Percentiles rank a stretch among this genome's conserved stretches.
Conservation (phyloP, 768 basidiomycete genomes). For the Leccinum arenicola region DNA sequence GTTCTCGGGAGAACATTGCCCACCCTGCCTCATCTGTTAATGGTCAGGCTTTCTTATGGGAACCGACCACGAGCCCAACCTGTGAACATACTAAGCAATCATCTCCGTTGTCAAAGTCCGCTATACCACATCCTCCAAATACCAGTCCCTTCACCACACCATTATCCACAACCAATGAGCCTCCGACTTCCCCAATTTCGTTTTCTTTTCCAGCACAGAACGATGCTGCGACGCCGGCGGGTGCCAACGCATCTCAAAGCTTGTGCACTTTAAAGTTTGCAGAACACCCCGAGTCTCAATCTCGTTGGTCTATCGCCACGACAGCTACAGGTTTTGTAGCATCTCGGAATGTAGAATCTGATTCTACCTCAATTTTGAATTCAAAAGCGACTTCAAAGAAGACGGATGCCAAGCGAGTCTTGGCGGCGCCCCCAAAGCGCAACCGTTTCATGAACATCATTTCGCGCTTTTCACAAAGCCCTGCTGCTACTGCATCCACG, state of each 20-base stretch:
- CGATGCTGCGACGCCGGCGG: not conserved
- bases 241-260: not conserved
- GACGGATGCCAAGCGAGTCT: conserved; percentile 13
- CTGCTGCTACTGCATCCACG: conserved; percentile 10
- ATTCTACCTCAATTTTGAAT: not conserved
- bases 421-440: conserved; percentile 28
- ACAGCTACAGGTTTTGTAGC: conserved; percentile 28
- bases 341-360: conserved; percentile 9
- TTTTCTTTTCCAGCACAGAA: not conserved
- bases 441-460: conserved; percentile 31
- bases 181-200: conserved; percentile 6
- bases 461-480: conserved; percentile 29
- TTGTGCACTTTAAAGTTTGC: conserved; percentile 2
- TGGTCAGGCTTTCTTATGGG: conserved; percentile 4
- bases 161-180: not conserved
- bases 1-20: conserved; percentile 21
- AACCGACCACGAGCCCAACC: not conserved
- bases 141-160: not conserved
- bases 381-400: conserved; percentile 9
- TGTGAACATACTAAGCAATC: conserved; percentile 5
- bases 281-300: conserved; percentile 11
- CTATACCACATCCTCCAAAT: conserved; percentile 7
- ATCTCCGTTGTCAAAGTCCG: not conserved
- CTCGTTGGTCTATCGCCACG: conserved; percentile 24
- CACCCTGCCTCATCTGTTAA: conserved; percentile 23